Conservation (phyloP, 2,329 filamentous ascomycete genomes). For the Myriangium duriaei region DNA sequence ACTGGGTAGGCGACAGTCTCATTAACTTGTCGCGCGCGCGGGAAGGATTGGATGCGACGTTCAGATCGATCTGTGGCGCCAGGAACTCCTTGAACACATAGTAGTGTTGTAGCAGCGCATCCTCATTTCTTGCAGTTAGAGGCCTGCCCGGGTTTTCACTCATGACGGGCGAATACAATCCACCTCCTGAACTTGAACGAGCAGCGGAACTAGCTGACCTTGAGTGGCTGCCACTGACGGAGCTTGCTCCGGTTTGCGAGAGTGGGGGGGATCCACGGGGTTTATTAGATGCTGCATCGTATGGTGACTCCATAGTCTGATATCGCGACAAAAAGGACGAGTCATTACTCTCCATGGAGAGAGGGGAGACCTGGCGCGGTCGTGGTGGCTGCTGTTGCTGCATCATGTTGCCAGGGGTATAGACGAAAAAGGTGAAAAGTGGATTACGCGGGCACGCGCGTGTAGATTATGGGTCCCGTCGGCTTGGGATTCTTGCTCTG, state of each 20-base stretch:
- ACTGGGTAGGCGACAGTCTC: slow-evolving; percentile 79
- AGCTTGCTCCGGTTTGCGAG: slow-evolving; percentile 29
- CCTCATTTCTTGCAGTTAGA: slow-evolving; percentile 39
- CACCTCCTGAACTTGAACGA: slow-evolving; percentile 69
- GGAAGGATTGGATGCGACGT: slow-evolving; percentile 64
- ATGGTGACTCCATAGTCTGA: slow-evolving; percentile 38
- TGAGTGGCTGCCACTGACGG: slow-evolving; percentile 21
- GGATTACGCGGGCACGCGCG: slow-evolving; percentile 3
- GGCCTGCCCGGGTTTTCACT: slow-evolving; percentile 28
- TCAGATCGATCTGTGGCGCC: slow-evolving; percentile 49
- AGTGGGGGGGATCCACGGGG: slow-evolving; percentile 19
- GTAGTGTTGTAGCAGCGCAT: slow-evolving; percentile 70
- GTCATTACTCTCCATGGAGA: slow-evolving; percentile 71
- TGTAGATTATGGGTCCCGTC: slow-evolving; percentile 1
- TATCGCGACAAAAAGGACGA: slow-evolving; percentile 64
- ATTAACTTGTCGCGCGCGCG: slow-evolving; percentile 89
- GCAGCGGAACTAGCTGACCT: slow-evolving; percentile 63
- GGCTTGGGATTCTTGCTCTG: background rate
- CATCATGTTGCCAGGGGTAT: background rate
- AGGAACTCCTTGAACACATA: slow-evolving; percentile 65
- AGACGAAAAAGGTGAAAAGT: slow-evolving; percentile 2
- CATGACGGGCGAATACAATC: slow-evolving; percentile 42
- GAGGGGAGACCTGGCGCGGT: slow-evolving; percentile 49
- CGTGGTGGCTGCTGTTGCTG: slow-evolving; percentile 9
- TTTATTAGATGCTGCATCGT: slow-evolving; percentile 14